Percentiles rank a stretch among this genome's conserved stretches.
phyloP scores from a whole-genome alignment of 2,329 filamentous ascomycete species.

The Xylariales sp. region DNA sequence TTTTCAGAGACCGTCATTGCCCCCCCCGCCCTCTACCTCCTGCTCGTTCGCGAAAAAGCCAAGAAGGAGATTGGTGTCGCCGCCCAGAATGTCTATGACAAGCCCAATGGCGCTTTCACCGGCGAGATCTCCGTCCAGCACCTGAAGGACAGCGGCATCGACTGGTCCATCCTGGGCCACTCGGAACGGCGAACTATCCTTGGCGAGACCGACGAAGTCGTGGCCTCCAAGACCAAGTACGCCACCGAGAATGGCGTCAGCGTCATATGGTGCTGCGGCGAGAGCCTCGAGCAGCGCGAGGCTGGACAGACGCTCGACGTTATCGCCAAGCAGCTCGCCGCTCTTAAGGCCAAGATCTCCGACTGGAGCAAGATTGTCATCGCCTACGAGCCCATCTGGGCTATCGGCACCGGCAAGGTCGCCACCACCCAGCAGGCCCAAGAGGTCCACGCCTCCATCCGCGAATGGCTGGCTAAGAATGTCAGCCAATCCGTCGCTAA shows the following conservation, averaged over 20 bases:
- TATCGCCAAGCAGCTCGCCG: constrained; percentile 85
- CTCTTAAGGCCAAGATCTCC: constrained; percentile 78
- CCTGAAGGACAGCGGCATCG: constrained; percentile 87
- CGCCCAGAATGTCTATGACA: constrained; percentile 97
- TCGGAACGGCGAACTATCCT: constrained; percentile 93
- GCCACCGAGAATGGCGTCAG: constrained; percentile 86
- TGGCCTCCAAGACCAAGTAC: constrained; percentile 94
- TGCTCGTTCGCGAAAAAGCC: constrained; percentile 83
- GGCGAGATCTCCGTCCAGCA: constrained; percentile 95
- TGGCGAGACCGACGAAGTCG: constrained; percentile 84
- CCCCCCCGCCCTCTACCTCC: constrained; percentile 90
- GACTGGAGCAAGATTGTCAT: constrained; percentile 97
- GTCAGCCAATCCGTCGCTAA: constrained; percentile 81
- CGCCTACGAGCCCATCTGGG: constrained; percentile 99
- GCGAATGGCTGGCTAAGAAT: constrained; percentile 84
- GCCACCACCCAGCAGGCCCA: constrained; percentile 90
- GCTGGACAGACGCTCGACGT: constrained; percentile 85
- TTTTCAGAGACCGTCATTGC: constrained; percentile 89
- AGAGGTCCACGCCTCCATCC: constrained; percentile 92
- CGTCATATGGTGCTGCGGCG: constrained; percentile 97
- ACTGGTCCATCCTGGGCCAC: constrained; percentile 93
- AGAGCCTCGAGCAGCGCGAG: constrained; percentile 94
- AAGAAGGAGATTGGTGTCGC: constrained; percentile 83
- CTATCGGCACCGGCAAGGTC: constrained; percentile 92
- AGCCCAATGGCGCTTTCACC: constrained; percentile 96